These are phyloP conservation scores for Drechslera avenae DNA, from an alignment of 2,329 filamentous ascomycete genomes.

Conservation along the genomic window DNA sequence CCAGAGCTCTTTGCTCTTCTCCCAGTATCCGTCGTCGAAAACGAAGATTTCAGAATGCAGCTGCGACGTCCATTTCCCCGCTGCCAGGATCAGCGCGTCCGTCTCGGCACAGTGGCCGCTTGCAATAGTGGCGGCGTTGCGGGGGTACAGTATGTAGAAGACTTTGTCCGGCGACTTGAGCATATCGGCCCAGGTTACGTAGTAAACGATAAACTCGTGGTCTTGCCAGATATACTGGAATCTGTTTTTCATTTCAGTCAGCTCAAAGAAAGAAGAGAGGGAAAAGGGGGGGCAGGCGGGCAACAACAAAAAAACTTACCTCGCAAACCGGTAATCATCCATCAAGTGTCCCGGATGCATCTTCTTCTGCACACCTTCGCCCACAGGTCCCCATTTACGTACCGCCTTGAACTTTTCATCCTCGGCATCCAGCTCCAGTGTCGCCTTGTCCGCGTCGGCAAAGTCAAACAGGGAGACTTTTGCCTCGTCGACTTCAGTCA, in stretches of 20 bases:
- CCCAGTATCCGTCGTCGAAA: conserved; percentile 67
- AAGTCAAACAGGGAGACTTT: conserved; percentile 22
- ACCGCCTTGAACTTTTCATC: not conserved
- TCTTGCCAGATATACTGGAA: conserved; percentile 39
- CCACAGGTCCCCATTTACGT: conserved; percentile 28
- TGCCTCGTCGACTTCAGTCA: not conserved
- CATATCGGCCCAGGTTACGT: conserved; percentile 35
- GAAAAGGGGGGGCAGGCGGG: too few species aligned
- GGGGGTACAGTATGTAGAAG: conserved; percentile 30
- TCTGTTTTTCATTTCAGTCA: conserved; percentile 5
- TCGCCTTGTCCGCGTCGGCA: conserved; percentile 24
- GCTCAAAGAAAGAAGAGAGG: not conserved
- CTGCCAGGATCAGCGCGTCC: conserved; percentile 62
- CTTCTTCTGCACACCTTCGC: conserved; percentile 32
- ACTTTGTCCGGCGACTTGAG: conserved; percentile 27
- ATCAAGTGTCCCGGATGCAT: conserved; percentile 25
- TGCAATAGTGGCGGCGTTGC: conserved; percentile 10
- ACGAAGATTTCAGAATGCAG: conserved; percentile 70
- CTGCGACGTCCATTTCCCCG: conserved; percentile 60
- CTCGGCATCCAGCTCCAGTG: conserved; percentile 6
- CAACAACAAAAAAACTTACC: conserved; percentile 18
- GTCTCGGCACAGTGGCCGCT: conserved; percentile 27
- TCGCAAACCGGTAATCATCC: conserved; percentile 31
- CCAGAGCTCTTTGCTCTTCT: conserved; percentile 66
- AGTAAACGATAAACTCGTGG: conserved; percentile 36